Percentiles rank a stretch among this genome's conserved stretches.
Conservation (phyloP, 345 rosid species). For the Eucalyptus pumila region DNA sequence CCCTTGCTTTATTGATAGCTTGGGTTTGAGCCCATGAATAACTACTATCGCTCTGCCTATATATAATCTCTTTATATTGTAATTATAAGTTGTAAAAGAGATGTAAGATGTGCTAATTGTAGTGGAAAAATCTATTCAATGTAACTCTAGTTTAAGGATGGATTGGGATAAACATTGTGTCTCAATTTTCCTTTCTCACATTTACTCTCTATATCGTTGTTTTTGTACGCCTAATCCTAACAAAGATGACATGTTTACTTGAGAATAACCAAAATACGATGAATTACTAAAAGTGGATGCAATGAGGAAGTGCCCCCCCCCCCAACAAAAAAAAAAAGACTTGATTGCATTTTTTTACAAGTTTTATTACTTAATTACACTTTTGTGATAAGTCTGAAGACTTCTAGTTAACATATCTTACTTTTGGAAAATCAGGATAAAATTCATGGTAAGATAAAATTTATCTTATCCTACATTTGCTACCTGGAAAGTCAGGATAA, state of each 20-base stretch:
- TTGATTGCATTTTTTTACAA: too few relatives aligned
- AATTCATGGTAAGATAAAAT: too few relatives aligned
- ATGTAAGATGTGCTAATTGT: neutral
- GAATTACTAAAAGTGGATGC: neutral
- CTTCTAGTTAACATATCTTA: too few relatives aligned
- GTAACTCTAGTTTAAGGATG: neutral
- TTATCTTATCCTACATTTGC: too few relatives aligned
- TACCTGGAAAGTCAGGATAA: too few relatives aligned
- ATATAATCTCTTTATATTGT: neutral
- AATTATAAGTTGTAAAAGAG: neutral
- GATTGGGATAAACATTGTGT: too few relatives aligned
- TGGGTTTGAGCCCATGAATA: neutral
- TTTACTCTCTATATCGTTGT: too few relatives aligned
- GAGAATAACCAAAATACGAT: neutral
- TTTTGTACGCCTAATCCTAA: too few relatives aligned
- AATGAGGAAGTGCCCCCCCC: neutral
- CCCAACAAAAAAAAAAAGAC: fast-evolving
- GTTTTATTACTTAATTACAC: fast-evolving
- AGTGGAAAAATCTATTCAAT: too few relatives aligned
- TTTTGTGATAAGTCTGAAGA: fast-evolving
- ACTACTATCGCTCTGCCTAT: neutral
- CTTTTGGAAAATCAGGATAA: too few relatives aligned
- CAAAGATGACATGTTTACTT: neutral
- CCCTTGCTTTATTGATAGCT: too few relatives aligned
- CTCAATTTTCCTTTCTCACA: neutral